These are phyloP conservation scores for Logfia minima DNA, from an alignment of 129 eudicot species.

Conservation along the genomic window DNA sequence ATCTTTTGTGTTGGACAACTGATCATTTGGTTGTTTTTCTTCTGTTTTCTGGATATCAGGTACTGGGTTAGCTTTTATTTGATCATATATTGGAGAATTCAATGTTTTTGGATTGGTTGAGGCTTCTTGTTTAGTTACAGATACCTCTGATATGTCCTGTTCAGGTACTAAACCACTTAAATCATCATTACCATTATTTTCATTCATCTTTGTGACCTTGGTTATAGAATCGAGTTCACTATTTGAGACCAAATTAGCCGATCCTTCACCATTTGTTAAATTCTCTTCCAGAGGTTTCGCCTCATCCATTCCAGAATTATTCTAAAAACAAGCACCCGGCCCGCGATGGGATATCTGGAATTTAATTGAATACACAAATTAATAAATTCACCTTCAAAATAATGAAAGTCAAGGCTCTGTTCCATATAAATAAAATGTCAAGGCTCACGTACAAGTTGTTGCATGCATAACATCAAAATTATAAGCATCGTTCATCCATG, in stretches of 20 bases:
- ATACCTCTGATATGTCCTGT: slow-evolving; percentile 32
- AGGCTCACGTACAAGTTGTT: not conserved
- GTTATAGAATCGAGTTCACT: slow-evolving; percentile 23
- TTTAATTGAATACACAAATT: slow-evolving; percentile 12
- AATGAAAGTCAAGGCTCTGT: not conserved
- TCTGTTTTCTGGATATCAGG: not conserved
- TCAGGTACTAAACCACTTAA: not conserved
- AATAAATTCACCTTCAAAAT: not conserved
- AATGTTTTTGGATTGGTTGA: slow-evolving; percentile 19
- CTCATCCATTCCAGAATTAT: slow-evolving; percentile 53
- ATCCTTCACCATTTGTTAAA: slow-evolving; percentile 21
- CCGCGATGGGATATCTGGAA: slow-evolving; percentile 4
- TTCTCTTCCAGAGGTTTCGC: slow-evolving; percentile 36
- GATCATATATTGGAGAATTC: slow-evolving; percentile 33
- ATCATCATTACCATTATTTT: not conserved
- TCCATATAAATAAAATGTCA: not conserved
- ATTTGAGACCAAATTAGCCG: slow-evolving; percentile 23
- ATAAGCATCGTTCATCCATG: slow-evolving; percentile 6
- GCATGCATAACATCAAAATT: not conserved
- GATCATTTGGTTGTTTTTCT: not conserved
- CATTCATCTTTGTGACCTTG: not conserved
- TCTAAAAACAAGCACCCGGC: slow-evolving; percentile 13
- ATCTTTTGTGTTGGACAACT: not conserved
- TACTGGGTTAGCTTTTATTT: not conserved
- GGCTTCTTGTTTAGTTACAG: slow-evolving; percentile 22